Conservation (phyloP, 768 basidiomycete genomes). For the Leccinum subgranulosum region DNA sequence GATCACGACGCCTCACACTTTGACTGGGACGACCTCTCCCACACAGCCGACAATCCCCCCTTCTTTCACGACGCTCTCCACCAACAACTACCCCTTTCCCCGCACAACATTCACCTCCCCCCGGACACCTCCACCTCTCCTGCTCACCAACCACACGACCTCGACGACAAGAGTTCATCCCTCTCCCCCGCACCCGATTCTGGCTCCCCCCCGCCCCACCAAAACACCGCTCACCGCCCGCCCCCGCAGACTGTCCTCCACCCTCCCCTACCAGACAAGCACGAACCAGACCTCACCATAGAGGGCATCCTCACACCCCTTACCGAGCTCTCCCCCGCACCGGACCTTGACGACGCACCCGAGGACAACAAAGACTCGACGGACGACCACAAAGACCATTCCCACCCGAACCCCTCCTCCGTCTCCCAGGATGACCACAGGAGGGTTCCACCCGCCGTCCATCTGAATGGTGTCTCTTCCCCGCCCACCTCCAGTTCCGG, state of each 20-base stretch:
- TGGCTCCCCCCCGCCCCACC: constrained; percentile 34
- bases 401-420: constrained; percentile 13
- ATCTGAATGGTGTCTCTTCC: constrained; percentile 24
- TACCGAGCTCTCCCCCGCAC: constrained; percentile 71
- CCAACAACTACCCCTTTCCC: constrained; percentile 15
- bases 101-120: constrained; percentile 15
- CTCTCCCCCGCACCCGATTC: constrained; percentile 54
- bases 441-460: constrained; percentile 13
- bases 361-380: constrained; percentile 34
- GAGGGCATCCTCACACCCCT: constrained; percentile 55
- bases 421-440: constrained; percentile 18
- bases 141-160: constrained; percentile 14
- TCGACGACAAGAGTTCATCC: constrained; percentile 50
- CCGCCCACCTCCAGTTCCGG: constrained; percentile 13
- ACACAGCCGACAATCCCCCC: constrained; percentile 20
- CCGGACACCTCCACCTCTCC: constrained; percentile 7
- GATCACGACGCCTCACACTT: constrained; percentile 32
- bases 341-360: constrained; percentile 47
- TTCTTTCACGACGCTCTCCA: constrained; percentile 29
- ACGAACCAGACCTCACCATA: constrained; percentile 37
- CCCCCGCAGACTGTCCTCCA: constrained; percentile 19
- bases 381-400: constrained; percentile 28
- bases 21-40: constrained; percentile 34
- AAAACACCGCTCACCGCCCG: constrained; percentile 15
- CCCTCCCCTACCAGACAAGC: constrained; percentile 22